Conservation (phyloP, 345 rosid genomes). For the Syzygium grande region DNA sequence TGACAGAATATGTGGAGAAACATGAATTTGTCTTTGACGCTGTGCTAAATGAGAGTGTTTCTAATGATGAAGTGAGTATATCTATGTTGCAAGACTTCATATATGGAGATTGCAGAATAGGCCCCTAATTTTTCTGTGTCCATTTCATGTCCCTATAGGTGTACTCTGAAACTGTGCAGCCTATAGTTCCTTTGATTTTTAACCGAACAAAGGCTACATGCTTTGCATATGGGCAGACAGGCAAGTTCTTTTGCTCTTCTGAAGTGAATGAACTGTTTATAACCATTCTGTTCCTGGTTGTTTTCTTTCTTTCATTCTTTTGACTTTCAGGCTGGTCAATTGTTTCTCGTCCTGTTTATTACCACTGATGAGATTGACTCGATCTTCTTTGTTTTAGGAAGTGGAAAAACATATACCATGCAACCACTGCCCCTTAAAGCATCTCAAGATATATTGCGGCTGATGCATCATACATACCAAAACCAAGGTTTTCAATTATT, state of each 20-base stretch:
- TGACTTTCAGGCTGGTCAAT: neutral
- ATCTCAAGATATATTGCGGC: conserved; percentile 43
- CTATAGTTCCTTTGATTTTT: conserved; percentile 48
- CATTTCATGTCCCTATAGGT: conserved; percentile 10
- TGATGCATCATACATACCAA: conserved; percentile 35
- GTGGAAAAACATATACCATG: conserved; percentile 72
- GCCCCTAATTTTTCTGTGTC: neutral
- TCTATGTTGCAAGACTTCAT: neutral
- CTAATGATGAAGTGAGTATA: conserved; percentile 40
- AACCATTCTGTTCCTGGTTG: neutral
- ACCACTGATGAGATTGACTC: neutral
- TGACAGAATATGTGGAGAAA: conserved; percentile 50
- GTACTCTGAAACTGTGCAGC: conserved; percentile 50
- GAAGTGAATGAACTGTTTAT: neutral
- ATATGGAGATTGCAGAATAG: neutral
- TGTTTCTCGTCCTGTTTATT: neutral
- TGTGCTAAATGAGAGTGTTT: conserved; percentile 38
- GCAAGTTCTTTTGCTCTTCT: conserved; percentile 11
- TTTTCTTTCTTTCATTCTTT: neutral
- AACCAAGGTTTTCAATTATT: conserved; percentile 49
- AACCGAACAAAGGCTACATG: conserved; percentile 53
- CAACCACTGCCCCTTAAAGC: conserved; percentile 65
- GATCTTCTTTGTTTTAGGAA: conserved; percentile 24
- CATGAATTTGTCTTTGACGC: conserved; percentile 59
- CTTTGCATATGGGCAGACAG: conserved; percentile 62